Percentiles rank a stretch among this genome's conserved stretches.
Conservation (phyloP, 2,329 filamentous ascomycete genomes). For the Sphaerulina vaccinii region DNA sequence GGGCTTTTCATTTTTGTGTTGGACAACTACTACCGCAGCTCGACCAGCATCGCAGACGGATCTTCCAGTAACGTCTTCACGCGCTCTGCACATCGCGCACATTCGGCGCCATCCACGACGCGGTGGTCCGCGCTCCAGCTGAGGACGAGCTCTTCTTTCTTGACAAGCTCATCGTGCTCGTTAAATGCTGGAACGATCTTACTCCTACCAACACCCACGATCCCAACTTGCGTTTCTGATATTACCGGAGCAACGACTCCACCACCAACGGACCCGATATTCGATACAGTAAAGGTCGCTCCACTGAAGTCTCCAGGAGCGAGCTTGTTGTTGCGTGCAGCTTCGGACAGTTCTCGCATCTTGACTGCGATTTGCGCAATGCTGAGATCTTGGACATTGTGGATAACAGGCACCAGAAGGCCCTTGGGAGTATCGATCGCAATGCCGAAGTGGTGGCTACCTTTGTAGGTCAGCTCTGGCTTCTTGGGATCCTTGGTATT, state of each 20-base stretch:
- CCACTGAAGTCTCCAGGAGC: conserved; percentile 72
- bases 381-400: conserved; percentile 73
- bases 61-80: conserved; percentile 77
- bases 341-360: conserved; percentile 68
- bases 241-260: conserved; percentile 90
- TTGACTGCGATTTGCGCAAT: conserved; percentile 77
- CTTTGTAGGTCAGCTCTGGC: conserved; percentile 73
- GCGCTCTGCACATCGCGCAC: conserved; percentile 83
- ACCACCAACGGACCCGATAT: conserved; percentile 92
- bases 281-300: conserved; percentile 92
- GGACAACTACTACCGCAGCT: conserved; percentile 58
- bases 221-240: conserved; percentile 85
- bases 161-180: conserved; percentile 58
- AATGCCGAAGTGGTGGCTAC: conserved; percentile 89
- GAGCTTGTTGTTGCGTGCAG: conserved; percentile 74
- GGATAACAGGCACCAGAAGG: conserved; percentile 87
- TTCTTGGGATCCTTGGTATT: conserved; percentile 64
- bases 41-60: conserved; percentile 82
- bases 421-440: conserved; percentile 92
- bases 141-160: conserved; percentile 80
- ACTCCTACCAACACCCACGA: conserved; percentile 82
- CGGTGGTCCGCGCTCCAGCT: conserved; percentile 97
- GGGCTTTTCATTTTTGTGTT: background rate
- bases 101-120: conserved; percentile 90
- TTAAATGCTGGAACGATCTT: conserved; percentile 77